phyloP scores from a whole-genome alignment of 805 yeast species.

The Sugiyamaella valdiviana region DNA sequence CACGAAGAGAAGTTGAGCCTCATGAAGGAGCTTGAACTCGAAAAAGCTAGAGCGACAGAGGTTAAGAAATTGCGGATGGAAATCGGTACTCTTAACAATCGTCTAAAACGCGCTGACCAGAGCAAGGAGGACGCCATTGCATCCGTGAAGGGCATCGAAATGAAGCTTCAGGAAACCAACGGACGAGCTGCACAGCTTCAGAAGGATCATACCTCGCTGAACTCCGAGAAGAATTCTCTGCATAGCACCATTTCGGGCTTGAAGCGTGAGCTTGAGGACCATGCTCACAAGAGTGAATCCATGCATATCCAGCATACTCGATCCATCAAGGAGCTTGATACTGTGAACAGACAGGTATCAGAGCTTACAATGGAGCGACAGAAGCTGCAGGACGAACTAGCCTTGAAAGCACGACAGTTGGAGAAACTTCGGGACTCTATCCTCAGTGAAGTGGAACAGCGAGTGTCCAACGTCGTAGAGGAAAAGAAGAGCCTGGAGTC shows the following conservation, averaged over 20 bases:
- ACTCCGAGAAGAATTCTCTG: constrained; percentile 9
- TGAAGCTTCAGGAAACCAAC: constrained; percentile 6
- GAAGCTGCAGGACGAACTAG: constrained; percentile 19
- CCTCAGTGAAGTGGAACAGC: constrained; percentile 13
- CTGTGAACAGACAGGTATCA: constrained; percentile 11
- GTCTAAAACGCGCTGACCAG: constrained; percentile 18
- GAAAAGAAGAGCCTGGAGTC: constrained; percentile 42
- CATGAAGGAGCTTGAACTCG: constrained; percentile 18
- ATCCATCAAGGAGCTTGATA: constrained; percentile 17
- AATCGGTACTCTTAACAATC: constrained; percentile 13
- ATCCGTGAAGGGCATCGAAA: constrained; percentile 9
- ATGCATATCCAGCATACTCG: constrained; percentile 16
- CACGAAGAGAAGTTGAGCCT: constrained; percentile 15
- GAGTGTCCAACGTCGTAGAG: constrained; percentile 38
- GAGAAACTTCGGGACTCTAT: constrained; percentile 19
- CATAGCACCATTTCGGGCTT: constrained; percentile 16
- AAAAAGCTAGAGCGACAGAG: constrained; percentile 15
- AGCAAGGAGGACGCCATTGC: constrained; percentile 15
- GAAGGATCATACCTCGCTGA: constrained; percentile 2
- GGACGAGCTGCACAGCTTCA: constrained; percentile 5
- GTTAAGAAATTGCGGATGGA: constrained; percentile 15
- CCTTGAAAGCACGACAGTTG: constrained; percentile 18
- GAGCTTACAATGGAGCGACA: constrained; percentile 11
- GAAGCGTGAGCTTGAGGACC: constrained; percentile 18
- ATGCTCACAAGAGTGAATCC: constrained; percentile 17